Percentiles rank a stretch among this genome's conserved stretches.
phyloP scores from a whole-genome alignment of 768 basidiomycete species.

The Termitomyces sp. region DNA sequence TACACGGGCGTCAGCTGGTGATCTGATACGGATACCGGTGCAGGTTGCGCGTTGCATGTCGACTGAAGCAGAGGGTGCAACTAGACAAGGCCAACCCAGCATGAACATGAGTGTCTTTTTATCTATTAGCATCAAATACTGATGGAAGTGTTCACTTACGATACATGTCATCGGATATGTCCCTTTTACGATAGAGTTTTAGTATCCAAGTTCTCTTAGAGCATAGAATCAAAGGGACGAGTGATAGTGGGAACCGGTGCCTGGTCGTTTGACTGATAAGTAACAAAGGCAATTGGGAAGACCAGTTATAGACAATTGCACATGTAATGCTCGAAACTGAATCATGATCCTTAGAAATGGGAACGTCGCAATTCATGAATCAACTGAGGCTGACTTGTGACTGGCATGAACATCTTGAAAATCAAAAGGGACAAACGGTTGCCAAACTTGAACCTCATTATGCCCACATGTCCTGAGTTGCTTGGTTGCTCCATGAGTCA shows the following conservation, averaged over 20 bases:
- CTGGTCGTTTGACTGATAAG: constrained; percentile 16
- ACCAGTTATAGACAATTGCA: background rate
- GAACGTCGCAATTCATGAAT: background rate
- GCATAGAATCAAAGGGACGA: constrained; percentile 25
- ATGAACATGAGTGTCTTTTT: constrained; percentile 23
- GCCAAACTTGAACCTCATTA: background rate
- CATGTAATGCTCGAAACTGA: background rate
- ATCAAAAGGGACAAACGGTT: background rate
- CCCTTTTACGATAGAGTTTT: constrained; percentile 44
- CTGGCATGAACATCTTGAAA: background rate
- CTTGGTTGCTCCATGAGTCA: background rate
- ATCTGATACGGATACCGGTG: constrained; percentile 44
- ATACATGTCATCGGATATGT: constrained; percentile 26
- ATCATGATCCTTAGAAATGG: background rate
- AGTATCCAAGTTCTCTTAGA: constrained; percentile 29
- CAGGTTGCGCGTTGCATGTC: constrained; percentile 47
- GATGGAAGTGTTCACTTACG: constrained; percentile 36
- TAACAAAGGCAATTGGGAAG: constrained; percentile 8
- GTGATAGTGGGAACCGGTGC: constrained; percentile 28
- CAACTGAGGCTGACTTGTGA: background rate
- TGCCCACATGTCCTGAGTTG: background rate
- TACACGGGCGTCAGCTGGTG: constrained; percentile 46
- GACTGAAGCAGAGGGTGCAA: constrained; percentile 4
- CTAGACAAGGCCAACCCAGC: background rate
- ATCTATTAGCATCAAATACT: constrained; percentile 30